These are phyloP conservation scores for Clonostachys solani DNA, from an alignment of 2,329 filamentous ascomycete species.

Conservation along the genomic window DNA sequence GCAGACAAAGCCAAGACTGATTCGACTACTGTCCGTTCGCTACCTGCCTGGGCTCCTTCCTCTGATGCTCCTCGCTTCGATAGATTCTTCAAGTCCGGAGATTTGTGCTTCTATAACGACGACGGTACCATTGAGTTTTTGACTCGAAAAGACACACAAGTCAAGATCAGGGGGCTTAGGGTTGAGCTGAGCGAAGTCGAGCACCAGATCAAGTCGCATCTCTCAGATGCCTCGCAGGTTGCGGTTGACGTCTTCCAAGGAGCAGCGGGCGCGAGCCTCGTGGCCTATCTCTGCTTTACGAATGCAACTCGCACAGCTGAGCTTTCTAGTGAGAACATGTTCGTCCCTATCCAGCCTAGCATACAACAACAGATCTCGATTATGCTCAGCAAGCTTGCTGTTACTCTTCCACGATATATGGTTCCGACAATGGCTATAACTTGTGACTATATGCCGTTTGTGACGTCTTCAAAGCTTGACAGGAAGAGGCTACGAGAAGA, in stretches of 20 bases:
- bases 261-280: neutral
- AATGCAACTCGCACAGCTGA: neutral
- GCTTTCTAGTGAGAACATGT: neutral
- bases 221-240: neutral
- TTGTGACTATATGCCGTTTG: conserved; percentile 9
- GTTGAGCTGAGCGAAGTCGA: conserved; percentile 1
- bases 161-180: neutral
- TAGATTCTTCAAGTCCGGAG: neutral
- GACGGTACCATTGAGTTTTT: conserved; percentile 1
- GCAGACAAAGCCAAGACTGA: conserved; percentile 22
- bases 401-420: conserved; percentile 10
- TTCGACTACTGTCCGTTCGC: neutral
- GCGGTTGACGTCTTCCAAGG: neutral
- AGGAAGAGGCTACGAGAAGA: conserved; percentile 1
- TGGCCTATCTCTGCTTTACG: neutral
- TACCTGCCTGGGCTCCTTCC: conserved; percentile 2
- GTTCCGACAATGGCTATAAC: conserved; percentile 9
- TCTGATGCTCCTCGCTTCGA: conserved; percentile 4
- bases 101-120: neutral
- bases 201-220: neutral
- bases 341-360: conserved; percentile 3
- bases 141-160: conserved; percentile 1
- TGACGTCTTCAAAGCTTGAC: conserved; percentile 8
- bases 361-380: conserved; percentile 7
- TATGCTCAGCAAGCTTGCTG: conserved; percentile 4